Evolutionary conservation across 768 basidiomycete species (phyloP).

Genomic region (Phanerochaete sordida): DNA sequence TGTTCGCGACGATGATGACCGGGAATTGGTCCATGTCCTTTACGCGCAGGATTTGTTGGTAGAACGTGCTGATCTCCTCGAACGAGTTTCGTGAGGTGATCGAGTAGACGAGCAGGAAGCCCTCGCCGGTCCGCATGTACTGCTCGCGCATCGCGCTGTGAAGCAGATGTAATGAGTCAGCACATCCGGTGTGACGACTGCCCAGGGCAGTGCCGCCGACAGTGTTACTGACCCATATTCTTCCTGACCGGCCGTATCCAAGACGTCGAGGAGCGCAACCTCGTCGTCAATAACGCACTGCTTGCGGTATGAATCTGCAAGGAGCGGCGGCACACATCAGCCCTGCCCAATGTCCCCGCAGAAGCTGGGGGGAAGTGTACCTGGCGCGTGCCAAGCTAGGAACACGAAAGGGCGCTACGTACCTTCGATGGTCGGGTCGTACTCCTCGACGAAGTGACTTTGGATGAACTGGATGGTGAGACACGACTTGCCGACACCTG

Average conservation of each 20-base stretch:
- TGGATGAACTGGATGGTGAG: constrained; percentile 99
- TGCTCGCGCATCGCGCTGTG: constrained; percentile 96
- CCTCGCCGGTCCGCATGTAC: constrained; percentile 98
- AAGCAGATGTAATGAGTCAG: not conserved
- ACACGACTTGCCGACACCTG: constrained; percentile 82
- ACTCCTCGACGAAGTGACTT: constrained; percentile 90
- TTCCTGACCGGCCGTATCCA: constrained; percentile 97
- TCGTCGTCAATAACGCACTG: constrained; percentile 98
- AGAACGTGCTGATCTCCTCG: constrained; percentile 94
- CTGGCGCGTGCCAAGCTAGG: constrained; percentile 1
- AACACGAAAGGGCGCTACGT: constrained; percentile 16
- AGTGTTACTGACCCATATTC: constrained; percentile 82
- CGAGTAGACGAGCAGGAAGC: constrained; percentile 95
- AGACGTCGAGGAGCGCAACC: constrained; percentile 93
- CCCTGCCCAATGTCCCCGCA: not conserved
- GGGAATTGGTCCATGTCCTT: constrained; percentile 97
- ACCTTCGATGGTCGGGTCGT: constrained; percentile 95
- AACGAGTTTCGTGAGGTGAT: constrained; percentile 98
- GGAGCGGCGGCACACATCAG: not conserved
- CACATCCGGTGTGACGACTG: not conserved
- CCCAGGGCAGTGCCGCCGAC: not conserved
- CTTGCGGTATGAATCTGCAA: constrained; percentile 89
- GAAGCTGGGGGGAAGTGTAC: not conserved
- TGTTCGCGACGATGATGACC: constrained; percentile 96
- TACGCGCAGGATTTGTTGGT: constrained; percentile 93